These are phyloP conservation scores for Sporobolomyces roseus DNA, from an alignment of 768 basidiomycete genomes.

Conservation along the genomic window DNA sequence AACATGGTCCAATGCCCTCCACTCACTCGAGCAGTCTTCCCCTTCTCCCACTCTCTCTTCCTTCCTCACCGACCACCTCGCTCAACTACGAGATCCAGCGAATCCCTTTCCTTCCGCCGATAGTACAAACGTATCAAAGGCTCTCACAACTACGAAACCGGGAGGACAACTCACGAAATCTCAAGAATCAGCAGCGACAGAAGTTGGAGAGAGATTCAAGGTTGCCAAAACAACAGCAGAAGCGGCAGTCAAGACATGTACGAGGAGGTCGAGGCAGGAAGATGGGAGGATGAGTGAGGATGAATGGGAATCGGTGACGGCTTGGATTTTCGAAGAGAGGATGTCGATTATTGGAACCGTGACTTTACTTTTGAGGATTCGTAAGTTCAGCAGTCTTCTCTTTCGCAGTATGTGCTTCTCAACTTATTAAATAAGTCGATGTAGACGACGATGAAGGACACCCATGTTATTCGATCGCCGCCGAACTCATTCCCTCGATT, in stretches of 20 bases:
- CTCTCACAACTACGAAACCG: constrained; percentile 36
- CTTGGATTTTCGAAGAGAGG: constrained; percentile 74
- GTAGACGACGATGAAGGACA: constrained; percentile 61
- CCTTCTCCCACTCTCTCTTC: constrained; percentile 2
- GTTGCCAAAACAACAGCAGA: constrained; percentile 79
- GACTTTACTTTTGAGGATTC: constrained; percentile 64
- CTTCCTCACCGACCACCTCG: constrained; percentile 27
- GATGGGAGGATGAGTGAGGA: constrained; percentile 56
- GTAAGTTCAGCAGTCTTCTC: constrained; percentile 6
- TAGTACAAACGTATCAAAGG: no score
- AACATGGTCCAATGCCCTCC: constrained; percentile 14
- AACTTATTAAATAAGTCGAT: background rate
- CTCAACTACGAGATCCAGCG: constrained; percentile 20
- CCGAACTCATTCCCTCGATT: constrained; percentile 58
- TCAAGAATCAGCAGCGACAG: constrained; percentile 66
- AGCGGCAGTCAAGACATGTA: constrained; percentile 59
- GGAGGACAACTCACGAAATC: constrained; percentile 59
- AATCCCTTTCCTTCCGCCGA: constrained; percentile 16
- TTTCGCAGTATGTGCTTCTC: no score
- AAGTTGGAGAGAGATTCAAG: constrained; percentile 67
- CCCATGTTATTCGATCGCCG: constrained; percentile 58
- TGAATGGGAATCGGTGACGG: constrained; percentile 66
- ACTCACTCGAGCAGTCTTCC: constrained; percentile 20
- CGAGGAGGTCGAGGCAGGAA: constrained; percentile 52
- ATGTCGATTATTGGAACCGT: constrained; percentile 66